Evolutionary conservation across 208 protist genomes (phyloP).

Genomic region (Trichomonas tenax): DNA sequence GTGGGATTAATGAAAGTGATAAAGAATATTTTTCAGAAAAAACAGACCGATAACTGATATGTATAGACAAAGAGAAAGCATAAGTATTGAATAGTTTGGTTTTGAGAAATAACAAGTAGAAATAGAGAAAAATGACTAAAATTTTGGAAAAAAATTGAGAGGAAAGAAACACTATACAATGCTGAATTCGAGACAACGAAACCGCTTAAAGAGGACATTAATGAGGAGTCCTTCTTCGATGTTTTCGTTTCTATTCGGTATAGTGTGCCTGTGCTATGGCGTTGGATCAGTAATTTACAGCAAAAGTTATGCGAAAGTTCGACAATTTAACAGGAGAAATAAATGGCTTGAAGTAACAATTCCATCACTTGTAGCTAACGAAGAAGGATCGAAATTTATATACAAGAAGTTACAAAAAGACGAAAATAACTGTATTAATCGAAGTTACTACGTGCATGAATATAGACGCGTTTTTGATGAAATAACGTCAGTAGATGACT

Average conservation of each 20-base stretch:
- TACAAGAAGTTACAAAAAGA: not conserved
- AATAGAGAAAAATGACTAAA: no score
- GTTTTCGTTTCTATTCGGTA: not conserved
- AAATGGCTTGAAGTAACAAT: not conserved
- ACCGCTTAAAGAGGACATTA: not conserved
- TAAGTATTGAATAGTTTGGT: no score
- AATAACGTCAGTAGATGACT: not conserved
- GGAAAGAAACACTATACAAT: no score
- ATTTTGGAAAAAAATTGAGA: no score
- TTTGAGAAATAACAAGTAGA: no score
- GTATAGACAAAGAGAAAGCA: no score
- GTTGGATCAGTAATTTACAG: not conserved
- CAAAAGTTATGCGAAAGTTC: not conserved
- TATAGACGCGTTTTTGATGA: not conserved
- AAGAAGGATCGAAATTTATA: not conserved
- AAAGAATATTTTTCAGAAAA: no score
- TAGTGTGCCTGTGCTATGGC: not conserved
- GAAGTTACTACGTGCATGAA: not conserved
- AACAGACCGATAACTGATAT: no score
- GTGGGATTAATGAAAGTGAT: no score
- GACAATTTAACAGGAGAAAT: not conserved
- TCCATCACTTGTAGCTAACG: not conserved
- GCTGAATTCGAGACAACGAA: no score
- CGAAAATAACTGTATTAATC: not conserved
- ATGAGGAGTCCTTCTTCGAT: not conserved